A percentile compares a stretch with the other conserved stretches of the same genome.
phyloP scores from a whole-genome alignment of 2,329 filamentous ascomycete species.

The Colletotrichum destructivum region DNA sequence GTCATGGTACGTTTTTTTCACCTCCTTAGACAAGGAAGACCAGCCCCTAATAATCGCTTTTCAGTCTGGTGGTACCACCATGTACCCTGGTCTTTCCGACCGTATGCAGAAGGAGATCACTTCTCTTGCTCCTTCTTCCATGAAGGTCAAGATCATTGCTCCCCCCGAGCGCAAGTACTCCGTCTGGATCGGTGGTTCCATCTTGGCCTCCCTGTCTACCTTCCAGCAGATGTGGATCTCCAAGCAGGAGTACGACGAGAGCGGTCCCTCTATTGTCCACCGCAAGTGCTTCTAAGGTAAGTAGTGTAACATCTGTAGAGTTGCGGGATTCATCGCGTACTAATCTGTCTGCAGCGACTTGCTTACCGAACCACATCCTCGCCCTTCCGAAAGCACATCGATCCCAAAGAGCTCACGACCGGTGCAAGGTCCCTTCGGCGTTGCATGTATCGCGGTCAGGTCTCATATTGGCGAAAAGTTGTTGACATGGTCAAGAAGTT shows the following conservation, averaged over 20 bases:
- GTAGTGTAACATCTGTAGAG: slow-evolving; percentile 34
- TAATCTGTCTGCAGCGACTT: slow-evolving; percentile 24
- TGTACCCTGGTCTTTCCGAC: slow-evolving; percentile 99
- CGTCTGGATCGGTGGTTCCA: slow-evolving; percentile 99
- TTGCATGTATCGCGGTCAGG: slow-evolving; percentile 65
- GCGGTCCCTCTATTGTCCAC: slow-evolving; percentile 98
- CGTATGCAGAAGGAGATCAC: slow-evolving; percentile 99
- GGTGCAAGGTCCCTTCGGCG: slow-evolving; percentile 60
- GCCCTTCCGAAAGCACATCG: slow-evolving; percentile 55
- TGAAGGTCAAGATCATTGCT: slow-evolving; percentile 99
- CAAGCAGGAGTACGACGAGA: slow-evolving; percentile 99
- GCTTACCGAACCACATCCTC: slow-evolving; percentile 46
- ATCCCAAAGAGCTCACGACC: slow-evolving; percentile 62
- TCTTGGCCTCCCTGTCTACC: slow-evolving; percentile 98
- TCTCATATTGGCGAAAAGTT: slow-evolving; percentile 72
- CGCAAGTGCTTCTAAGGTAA: slow-evolving; percentile 99
- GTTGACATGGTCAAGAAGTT: slow-evolving; percentile 69
- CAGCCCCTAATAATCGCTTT: slow-evolving; percentile 50
- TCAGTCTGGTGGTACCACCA: slow-evolving; percentile 99
- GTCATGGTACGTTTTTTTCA: slow-evolving; percentile 88
- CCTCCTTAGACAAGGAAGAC: background rate
- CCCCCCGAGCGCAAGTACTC: slow-evolving; percentile 99
- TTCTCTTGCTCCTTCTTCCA: slow-evolving; percentile 97
- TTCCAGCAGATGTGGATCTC: slow-evolving; percentile 99
- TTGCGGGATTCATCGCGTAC: background rate